A percentile compares a stretch with the other conserved stretches of the same genome.
Conservation (phyloP, 1,284 basidiomycete species). For the Ganoderma multipileum region DNA sequence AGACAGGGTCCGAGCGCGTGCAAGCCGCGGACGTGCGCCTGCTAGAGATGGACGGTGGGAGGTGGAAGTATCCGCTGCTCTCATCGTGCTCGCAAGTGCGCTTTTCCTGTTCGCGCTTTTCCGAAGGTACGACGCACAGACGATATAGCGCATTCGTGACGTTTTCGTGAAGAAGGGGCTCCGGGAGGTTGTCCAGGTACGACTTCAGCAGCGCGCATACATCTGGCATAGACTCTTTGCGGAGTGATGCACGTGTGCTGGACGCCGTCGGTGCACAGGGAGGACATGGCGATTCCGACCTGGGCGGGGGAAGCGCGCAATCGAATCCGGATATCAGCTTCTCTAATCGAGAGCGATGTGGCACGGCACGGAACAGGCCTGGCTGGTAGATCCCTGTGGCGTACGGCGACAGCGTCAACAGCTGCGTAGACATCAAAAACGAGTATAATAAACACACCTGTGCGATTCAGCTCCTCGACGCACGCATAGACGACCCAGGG, state of each 20-base stretch:
- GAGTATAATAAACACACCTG: constrained; percentile 45
- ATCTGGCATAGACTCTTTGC: constrained; percentile 60
- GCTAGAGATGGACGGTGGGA: neutral
- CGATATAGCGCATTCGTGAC: constrained; percentile 57
- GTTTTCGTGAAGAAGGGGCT: constrained; percentile 52
- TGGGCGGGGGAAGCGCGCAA: neutral
- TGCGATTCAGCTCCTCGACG: constrained; percentile 65
- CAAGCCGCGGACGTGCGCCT: too few relatives aligned
- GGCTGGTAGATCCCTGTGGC: constrained; percentile 51
- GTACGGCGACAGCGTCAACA: neutral
- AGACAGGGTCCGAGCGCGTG: constrained; percentile 9
- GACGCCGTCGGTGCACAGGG: constrained; percentile 14
- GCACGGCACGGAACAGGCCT: constrained; percentile 52
- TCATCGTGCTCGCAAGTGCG: neutral
- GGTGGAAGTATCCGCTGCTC: constrained; percentile 17
- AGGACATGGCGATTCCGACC: constrained; percentile 12
- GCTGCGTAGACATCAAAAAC: neutral
- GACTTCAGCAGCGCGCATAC: constrained; percentile 66
- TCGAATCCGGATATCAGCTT: constrained; percentile 48
- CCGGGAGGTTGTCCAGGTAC: constrained; percentile 63
- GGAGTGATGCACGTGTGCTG: constrained; percentile 41
- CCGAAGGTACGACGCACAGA: constrained; percentile 56
- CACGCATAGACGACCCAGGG: constrained; percentile 63
- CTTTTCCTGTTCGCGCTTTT: constrained; percentile 41
- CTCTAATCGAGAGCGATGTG: constrained; percentile 43